Base-by-base conservation (phyloP, 257 asterid genomes). In the Osmanthus fragrans region DNA sequence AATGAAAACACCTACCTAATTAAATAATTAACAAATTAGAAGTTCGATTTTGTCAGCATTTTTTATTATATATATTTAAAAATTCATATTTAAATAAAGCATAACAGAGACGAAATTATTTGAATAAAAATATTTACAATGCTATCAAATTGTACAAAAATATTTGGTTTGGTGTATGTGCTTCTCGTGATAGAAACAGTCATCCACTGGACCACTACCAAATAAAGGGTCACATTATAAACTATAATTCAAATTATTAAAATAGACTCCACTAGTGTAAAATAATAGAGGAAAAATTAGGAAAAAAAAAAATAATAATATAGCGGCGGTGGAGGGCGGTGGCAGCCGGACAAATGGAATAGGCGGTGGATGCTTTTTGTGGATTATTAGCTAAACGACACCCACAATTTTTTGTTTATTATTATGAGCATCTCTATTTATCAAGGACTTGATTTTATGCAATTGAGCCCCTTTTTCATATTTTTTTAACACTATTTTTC, bases 271-370 rank as follows among this genome's bases (percentile, higher is more conserved):
- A 47, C 56, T 47, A 47, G 56, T 47, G 56, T 15, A 16, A 47
- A 54, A 16, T 54, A 16, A 54, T 54, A 54, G n/a, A 63, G 34
- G 25, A 40, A 5, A 27, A 25, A 12, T 11, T 11, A 10, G 47
- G 49, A 1, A 39, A 39, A 11, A 27, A 63, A 32, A 32, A 32
- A 32, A 32, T 32, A 32, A 27, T 16, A 23, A 63, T 42, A 42
- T 16, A 42, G 49, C 49, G 49, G 74, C 74, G 74, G 74, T 71
- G 74, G 74, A 34, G 37, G 74, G 74, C 56, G 74, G 51, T 49
- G 60, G 74, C 11, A 0, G 74, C 13, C 36, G 39, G 74, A 40
- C 74, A 71, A 71, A 71, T 5, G 2, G 32, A 39, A 71, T 42
- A 15, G 58, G 56, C 11, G 49, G 49, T 42, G 49, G 56, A 71